These are phyloP conservation scores for Mycena rosella DNA, from an alignment of 768 basidiomycete species.

Conservation along the genomic window DNA sequence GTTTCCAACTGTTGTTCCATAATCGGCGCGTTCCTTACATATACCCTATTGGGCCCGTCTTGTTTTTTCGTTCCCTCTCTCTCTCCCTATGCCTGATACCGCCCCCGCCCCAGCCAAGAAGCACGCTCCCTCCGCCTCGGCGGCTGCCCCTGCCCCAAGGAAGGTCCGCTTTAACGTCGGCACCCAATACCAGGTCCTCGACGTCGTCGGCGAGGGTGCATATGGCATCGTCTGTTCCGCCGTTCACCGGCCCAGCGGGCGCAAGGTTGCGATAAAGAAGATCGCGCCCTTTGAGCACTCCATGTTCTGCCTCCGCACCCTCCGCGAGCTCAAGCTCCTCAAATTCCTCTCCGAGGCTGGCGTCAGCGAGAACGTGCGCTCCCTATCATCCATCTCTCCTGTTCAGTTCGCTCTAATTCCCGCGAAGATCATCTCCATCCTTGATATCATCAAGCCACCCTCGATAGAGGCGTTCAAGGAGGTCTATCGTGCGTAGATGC, in stretches of 20 bases:
- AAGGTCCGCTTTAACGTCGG: constrained; percentile 94
- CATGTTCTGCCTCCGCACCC: constrained; percentile 93
- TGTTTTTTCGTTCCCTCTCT: constrained; percentile 17
- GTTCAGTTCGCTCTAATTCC: constrained; percentile 55
- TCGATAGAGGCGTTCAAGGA: constrained; percentile 89
- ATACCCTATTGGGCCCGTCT: constrained; percentile 15
- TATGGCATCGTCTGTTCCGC: constrained; percentile 98
- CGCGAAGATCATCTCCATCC: constrained; percentile 84
- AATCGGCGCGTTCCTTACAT: constrained; percentile 33
- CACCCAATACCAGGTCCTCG: constrained; percentile 86
- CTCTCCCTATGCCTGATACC: constrained; percentile 36
- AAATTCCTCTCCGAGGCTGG: constrained; percentile 90
- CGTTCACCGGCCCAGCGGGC: constrained; percentile 85
- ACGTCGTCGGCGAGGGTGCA: constrained; percentile 91
- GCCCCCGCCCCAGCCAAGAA: constrained; percentile 42
- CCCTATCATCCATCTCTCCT: too few species aligned
- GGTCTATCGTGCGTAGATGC: constrained; percentile 71
- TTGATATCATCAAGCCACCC: constrained; percentile 88
- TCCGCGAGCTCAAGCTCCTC: constrained; percentile 86
- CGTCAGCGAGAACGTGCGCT: constrained; percentile 63
- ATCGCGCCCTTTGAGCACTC: constrained; percentile 96
- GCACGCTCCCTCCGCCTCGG: constrained; percentile 55
- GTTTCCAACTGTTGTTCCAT: constrained; percentile 22
- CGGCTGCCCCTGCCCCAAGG: constrained; percentile 70
- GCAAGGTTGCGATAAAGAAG: constrained; percentile 97